phyloP scores from a whole-genome alignment of 306 rosid species.

The Pterocarpus santalinus region DNA sequence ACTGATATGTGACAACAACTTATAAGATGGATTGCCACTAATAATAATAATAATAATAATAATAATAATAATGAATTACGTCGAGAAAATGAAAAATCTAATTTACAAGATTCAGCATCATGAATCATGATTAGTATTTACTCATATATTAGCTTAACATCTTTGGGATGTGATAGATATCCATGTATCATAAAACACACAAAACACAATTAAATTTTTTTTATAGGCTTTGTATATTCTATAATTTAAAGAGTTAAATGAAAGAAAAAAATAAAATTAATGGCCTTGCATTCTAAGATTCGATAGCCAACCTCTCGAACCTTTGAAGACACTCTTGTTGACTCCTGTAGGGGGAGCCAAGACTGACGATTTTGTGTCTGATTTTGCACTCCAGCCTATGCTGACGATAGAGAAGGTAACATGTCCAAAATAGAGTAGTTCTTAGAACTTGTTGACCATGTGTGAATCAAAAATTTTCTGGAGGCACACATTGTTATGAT shows the following conservation, averaged over 20 bases:
- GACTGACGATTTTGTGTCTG: neutral
- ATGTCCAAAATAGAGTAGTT: conserved; percentile 29
- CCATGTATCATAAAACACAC: neutral
- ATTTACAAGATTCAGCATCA: neutral
- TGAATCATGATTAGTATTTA: neutral
- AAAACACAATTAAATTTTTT: neutral
- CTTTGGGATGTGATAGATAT: neutral
- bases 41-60: neutral
- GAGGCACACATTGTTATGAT: neutral
- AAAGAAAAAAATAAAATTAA: neutral
- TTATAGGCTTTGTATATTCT: neutral
- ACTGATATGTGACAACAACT: neutral
- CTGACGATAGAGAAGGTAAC: neutral
- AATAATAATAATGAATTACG: neutral
- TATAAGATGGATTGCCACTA: conserved; percentile 5
- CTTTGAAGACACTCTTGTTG: conserved; percentile 36
- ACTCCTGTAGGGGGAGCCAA: neutral
- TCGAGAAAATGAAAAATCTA: neutral
- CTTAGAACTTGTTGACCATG: conserved; percentile 23
- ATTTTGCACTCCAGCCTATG: conserved; percentile 14
- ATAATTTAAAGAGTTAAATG: neutral
- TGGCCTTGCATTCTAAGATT: conserved; percentile 13
- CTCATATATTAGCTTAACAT: neutral
- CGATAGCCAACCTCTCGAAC: neutral
- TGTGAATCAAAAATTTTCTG: neutral